A percentile compares a stretch with the other conserved stretches of the same genome.
Evolutionary conservation across 306 rosid species (phyloP).

Genomic region (Begonia peltatifolia): DNA sequence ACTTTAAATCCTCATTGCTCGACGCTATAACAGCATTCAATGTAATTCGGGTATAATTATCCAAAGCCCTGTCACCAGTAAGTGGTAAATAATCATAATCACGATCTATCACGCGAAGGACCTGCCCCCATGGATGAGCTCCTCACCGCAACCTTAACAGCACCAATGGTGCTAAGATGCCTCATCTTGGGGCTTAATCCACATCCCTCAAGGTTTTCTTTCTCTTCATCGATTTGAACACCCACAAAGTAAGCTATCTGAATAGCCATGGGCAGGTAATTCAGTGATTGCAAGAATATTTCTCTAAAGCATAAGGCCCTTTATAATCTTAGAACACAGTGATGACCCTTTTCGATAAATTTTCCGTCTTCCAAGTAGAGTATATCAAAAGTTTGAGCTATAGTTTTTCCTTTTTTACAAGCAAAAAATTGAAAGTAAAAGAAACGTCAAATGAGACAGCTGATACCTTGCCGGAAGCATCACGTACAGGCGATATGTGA

Average conservation of each 20-base stretch:
- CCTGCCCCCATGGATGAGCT: slow-evolving; percentile 58
- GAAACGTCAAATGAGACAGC: background rate
- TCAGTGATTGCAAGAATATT: background rate
- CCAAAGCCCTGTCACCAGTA: too few relatives aligned
- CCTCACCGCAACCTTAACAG: slow-evolving; percentile 73
- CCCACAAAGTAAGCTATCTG: slow-evolving; percentile 88
- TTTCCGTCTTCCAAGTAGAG: too few relatives aligned
- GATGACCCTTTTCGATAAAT: too few relatives aligned
- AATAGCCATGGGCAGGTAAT: slow-evolving; percentile 10
- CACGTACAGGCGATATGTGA: slow-evolving; percentile 73
- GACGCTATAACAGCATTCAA: too few relatives aligned
- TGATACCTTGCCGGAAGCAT: slow-evolving; percentile 86
- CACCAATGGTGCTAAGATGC: slow-evolving; percentile 75
- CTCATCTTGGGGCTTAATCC: slow-evolving; percentile 58
- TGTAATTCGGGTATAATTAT: too few relatives aligned
- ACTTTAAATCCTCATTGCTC: too few relatives aligned
- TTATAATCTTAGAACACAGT: too few relatives aligned
- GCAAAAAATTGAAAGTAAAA: too few relatives aligned
- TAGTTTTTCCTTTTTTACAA: too few relatives aligned
- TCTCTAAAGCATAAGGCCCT: background rate
- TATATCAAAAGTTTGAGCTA: too few relatives aligned
- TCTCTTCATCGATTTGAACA: slow-evolving; percentile 63
- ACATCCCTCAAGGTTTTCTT: slow-evolving; percentile 26
- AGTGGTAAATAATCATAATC: background rate
- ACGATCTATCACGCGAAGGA: slow-evolving; percentile 28